phyloP scores from a whole-genome alignment of 345 rosid genomes.

The Rhodomyrtus tomentosa region DNA sequence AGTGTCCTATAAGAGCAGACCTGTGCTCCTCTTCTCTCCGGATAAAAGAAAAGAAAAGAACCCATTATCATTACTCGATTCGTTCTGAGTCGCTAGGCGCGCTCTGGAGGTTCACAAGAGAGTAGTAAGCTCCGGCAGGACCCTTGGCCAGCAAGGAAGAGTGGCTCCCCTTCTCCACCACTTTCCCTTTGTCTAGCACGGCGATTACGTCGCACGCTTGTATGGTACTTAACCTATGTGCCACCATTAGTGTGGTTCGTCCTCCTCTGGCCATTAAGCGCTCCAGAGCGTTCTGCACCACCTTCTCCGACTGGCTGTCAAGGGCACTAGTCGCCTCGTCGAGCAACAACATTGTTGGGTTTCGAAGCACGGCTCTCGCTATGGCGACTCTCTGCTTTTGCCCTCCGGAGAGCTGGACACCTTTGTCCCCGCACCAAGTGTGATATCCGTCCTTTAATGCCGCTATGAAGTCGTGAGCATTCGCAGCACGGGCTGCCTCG shows the following conservation, averaged over 20 bases:
- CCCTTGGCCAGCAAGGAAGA: slow-evolving; percentile 42
- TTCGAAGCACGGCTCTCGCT: slow-evolving; percentile 45
- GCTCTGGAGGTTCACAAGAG: slow-evolving; percentile 42
- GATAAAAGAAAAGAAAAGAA: too few relatives aligned
- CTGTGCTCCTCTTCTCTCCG: too few relatives aligned
- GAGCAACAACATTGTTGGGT: slow-evolving; percentile 33
- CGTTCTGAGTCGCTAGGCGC: not conserved
- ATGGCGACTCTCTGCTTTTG: slow-evolving; percentile 68
- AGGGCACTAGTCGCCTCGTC: slow-evolving; percentile 73
- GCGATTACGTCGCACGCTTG: slow-evolving; percentile 43
- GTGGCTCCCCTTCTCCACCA: slow-evolving; percentile 59
- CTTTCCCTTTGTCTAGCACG: slow-evolving; percentile 41
- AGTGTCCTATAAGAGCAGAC: too few relatives aligned
- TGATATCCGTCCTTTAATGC: slow-evolving; percentile 38
- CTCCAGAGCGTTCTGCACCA: slow-evolving; percentile 53
- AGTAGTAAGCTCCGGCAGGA: slow-evolving; percentile 37
- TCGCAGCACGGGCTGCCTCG: slow-evolving; percentile 43
- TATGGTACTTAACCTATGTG: slow-evolving; percentile 57
- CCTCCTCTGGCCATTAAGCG: slow-evolving; percentile 54
- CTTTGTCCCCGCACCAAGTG: slow-evolving; percentile 50
- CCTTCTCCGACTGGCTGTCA: slow-evolving; percentile 48
- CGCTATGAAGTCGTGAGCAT: slow-evolving; percentile 54
- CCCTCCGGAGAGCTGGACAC: slow-evolving; percentile 59
- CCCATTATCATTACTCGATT: not conserved
- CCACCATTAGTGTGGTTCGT: slow-evolving; percentile 56